A percentile compares a stretch with the other conserved stretches of the same genome.
Evolutionary conservation across 805 yeast genomes (phyloP).

Genomic region (Saturnispora sekii): DNA sequence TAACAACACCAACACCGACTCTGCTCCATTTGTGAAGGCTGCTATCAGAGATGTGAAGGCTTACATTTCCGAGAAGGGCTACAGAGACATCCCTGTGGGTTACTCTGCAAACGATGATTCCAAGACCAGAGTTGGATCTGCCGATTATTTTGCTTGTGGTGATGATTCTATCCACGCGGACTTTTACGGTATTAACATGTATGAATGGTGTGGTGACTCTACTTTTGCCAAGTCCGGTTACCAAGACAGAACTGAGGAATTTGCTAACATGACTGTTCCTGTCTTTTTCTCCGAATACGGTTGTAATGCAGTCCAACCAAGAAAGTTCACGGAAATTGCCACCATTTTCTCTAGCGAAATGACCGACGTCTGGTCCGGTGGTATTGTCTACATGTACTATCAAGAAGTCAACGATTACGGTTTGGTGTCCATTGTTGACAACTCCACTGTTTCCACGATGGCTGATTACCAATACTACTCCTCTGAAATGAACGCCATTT

Average conservation of each 20-base stretch:
- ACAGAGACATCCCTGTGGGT: slow-evolving; percentile 88
- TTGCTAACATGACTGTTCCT: slow-evolving; percentile 65
- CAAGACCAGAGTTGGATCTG: slow-evolving; percentile 66
- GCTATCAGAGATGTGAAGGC: slow-evolving; percentile 83
- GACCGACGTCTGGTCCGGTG: slow-evolving; percentile 93
- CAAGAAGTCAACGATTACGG: slow-evolving; percentile 81
- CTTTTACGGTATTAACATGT: slow-evolving; percentile 79
- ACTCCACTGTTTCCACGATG: slow-evolving; percentile 44
- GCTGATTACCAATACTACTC: slow-evolving; percentile 56
- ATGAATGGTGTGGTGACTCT: slow-evolving; percentile 77
- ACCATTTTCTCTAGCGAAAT: slow-evolving; percentile 57
- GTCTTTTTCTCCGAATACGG: slow-evolving; percentile 85
- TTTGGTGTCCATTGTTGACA: slow-evolving; percentile 46
- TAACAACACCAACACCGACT: slow-evolving; percentile 69
- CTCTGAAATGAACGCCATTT: slow-evolving; percentile 42
- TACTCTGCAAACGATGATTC: slow-evolving; percentile 88
- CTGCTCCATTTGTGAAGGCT: slow-evolving; percentile 93
- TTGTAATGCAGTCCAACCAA: slow-evolving; percentile 65
- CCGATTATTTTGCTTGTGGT: slow-evolving; percentile 84
- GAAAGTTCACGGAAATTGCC: slow-evolving; percentile 67
- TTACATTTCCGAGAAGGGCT: slow-evolving; percentile 56
- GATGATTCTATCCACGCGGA: slow-evolving; percentile 54
- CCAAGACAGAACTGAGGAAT: slow-evolving; percentile 60
- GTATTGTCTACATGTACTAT: slow-evolving; percentile 86
- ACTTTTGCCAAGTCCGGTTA: slow-evolving; percentile 58